Base-by-base conservation (phyloP, 2,329 filamentous ascomycete species). In the Cercospora zeae-maydis region DNA sequence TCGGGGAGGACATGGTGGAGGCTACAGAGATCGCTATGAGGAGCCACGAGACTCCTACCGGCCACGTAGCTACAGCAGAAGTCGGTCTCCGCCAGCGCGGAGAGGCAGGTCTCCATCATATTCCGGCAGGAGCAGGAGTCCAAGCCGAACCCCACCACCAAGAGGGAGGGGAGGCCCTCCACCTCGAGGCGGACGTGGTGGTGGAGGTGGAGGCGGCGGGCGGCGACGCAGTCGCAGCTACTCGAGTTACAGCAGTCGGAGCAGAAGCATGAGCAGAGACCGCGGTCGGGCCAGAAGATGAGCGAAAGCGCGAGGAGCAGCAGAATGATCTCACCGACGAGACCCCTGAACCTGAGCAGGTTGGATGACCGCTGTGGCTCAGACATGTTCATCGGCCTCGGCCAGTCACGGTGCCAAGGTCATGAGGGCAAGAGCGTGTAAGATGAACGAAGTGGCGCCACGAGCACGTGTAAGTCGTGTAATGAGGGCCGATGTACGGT, bases 101-200 rank as follows among this genome's bases (percentile, higher is more conserved):
- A 70, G 72, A 51, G 70, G 72, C 52, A 68, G 74, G 33, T 75
- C 73, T 62, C 73, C 74, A 21, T 75, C 73, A 56, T 75, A 75
- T 64, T 71, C 64, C n/a, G 72, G 70, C 64, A 73, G 79, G 60
- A 76, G 75, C 61, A 72, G 67, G 53, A 67, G 68, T 33, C 68
- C 74, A 64, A 67, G 66, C 33, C 54, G 63, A 16, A 52, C 66
- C 9, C 69, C 70, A 30, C 66, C 65, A 31, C 61, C 63, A 30
- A 60, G 67, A 51, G 61, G 67, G 56, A 65, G 66, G 51, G 57
- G 57, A 58, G 39, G 39, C 11, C 57, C 57, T 13, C 65, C 65
- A n/a, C 57, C 59, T 4, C 56, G 65, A 61, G 61, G 65, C 31
- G 62, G 59, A 14, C 56, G 57, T 16, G 62, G 62, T 16, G 59